A percentile compares a stretch with the other conserved stretches of the same genome.
These are phyloP conservation scores for Morella rubra DNA, from an alignment of 306 rosid species.

Conservation along the genomic window DNA sequence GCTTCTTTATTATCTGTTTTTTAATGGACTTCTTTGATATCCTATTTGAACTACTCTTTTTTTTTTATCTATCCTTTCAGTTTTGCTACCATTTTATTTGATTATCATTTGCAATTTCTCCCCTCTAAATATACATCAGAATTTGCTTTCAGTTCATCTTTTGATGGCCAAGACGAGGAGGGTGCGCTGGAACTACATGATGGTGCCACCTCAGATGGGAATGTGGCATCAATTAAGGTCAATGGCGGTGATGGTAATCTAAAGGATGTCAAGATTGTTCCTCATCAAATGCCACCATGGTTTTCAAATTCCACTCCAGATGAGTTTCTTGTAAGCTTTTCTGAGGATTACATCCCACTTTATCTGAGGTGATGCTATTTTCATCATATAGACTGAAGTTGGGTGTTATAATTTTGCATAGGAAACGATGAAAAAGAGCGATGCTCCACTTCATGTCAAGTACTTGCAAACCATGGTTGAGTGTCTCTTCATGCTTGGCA, in stretches of 20 bases:
- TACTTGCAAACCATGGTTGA: conserved; percentile 97
- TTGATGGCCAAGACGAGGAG: conserved; percentile 81
- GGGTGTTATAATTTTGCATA: conserved; percentile 37
- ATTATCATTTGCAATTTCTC: not conserved
- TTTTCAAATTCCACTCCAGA: conserved; percentile 91
- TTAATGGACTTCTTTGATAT: conserved; percentile 8
- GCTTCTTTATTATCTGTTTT: conserved; percentile 16
- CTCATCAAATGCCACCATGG: conserved; percentile 87
- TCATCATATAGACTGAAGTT: conserved; percentile 36
- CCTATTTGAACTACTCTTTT: conserved; percentile 16
- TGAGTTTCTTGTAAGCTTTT: conserved; percentile 86
- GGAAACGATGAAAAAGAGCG: conserved; percentile 92
- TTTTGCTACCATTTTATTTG: not conserved
- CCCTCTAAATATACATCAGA: conserved; percentile 14
- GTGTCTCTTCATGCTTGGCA: conserved; percentile 95
- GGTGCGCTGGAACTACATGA: conserved; percentile 54
- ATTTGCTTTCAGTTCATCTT: conserved; percentile 62
- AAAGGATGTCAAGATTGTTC: conserved; percentile 50
- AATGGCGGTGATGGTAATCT: conserved; percentile 54
- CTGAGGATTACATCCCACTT: conserved; percentile 26
- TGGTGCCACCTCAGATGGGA: conserved; percentile 60
- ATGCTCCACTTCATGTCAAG: conserved; percentile 84
- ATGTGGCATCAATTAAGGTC: conserved; percentile 40
- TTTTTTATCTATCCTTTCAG: conserved; percentile 6
- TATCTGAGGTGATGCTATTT: conserved; percentile 20